These are phyloP conservation scores for Trichoderma semiorbis DNA, from an alignment of 2,329 filamentous ascomycete genomes.

Conservation along the genomic window DNA sequence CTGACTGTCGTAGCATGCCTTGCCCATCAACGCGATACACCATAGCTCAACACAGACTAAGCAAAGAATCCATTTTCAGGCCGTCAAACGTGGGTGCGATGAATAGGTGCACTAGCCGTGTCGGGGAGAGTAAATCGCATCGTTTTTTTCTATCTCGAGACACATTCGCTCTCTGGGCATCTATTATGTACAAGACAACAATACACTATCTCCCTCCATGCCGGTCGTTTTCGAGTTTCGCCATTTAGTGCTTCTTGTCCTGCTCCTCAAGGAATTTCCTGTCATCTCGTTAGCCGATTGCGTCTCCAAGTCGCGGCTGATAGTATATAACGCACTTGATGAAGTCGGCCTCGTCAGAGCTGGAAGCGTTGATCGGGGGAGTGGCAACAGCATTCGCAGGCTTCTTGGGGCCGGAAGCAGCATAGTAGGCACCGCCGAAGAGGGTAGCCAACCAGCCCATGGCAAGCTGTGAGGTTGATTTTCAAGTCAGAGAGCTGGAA, in stretches of 20 bases:
- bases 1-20: not conserved
- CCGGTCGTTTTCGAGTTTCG: constrained; percentile 20
- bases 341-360: constrained; percentile 61
- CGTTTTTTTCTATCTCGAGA: constrained; percentile 13
- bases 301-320: constrained; percentile 10
- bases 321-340: constrained; percentile 53
- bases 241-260: constrained; percentile 40
- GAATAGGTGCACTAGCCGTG: not conserved
- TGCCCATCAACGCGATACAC: not conserved
- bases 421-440: constrained; percentile 47
- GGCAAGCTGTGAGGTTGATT: constrained; percentile 45
- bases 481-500: constrained; percentile 19
- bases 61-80: not conserved
- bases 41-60: not conserved
- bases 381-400: constrained; percentile 41
- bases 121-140: constrained; percentile 9
- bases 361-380: constrained; percentile 60
- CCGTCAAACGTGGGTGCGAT: not conserved
- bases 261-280: constrained; percentile 42
- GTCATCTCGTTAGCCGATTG: constrained; percentile 26
- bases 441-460: constrained; percentile 53
- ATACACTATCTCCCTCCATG: constrained; percentile 24
- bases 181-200: constrained; percentile 34
- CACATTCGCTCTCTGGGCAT: not conserved
- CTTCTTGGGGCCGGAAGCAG: constrained; percentile 43